Conservation (phyloP, 2,329 filamentous ascomycete genomes). For the Beauveria sp. region DNA sequence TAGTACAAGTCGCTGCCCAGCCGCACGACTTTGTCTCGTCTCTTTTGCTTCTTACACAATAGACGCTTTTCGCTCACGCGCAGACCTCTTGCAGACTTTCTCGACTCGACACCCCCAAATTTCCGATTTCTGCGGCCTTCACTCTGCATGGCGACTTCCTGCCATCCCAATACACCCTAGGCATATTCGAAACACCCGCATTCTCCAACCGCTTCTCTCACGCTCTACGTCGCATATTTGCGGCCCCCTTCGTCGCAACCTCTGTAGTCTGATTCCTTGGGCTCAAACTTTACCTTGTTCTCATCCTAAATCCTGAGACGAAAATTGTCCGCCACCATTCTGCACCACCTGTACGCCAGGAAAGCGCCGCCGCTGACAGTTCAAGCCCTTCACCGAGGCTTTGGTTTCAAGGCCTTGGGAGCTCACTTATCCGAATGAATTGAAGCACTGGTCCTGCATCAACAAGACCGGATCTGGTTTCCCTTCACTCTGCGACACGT, state of each 20-base stretch:
- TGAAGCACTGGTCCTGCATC: constrained; percentile 6
- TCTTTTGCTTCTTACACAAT: constrained; percentile 4
- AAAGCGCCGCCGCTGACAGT: background rate
- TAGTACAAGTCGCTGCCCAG: constrained; percentile 1
- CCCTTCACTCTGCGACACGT: constrained; percentile 8
- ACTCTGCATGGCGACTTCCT: background rate
- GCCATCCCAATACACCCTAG: constrained; percentile 9
- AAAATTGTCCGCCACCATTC: background rate
- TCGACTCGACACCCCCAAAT: background rate
- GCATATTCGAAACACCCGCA: constrained; percentile 4
- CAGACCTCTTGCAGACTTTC: background rate
- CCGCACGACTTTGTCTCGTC: background rate
- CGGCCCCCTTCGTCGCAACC: constrained; percentile 12
- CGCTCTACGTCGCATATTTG: constrained; percentile 20
- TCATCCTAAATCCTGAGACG: constrained; percentile 5
- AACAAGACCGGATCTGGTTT: constrained; percentile 10
- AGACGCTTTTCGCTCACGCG: constrained; percentile 1
- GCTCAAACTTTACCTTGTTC: background rate
- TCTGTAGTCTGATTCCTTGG: background rate
- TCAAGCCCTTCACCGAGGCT: background rate
- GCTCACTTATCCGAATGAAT: background rate
- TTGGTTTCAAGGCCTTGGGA: constrained; percentile 6
- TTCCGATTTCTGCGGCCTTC: background rate
- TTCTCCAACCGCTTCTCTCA: constrained; percentile 18
- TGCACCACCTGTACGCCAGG: background rate